Base-by-base conservation (phyloP, 805 yeast species). In the Candida oleophila region DNA sequence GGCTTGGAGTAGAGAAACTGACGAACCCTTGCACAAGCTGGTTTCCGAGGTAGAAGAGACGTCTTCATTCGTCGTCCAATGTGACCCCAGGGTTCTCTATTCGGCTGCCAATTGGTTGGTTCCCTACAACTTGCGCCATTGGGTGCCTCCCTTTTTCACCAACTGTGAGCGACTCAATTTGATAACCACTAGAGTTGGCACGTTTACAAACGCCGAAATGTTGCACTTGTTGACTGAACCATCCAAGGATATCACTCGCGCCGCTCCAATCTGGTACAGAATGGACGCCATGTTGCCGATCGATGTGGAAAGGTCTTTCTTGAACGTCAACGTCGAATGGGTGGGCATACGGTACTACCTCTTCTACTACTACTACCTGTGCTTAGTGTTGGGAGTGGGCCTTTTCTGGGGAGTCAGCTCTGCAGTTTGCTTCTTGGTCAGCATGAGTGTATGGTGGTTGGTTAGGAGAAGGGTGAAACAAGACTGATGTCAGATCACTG, bases 281-380 rank as follows among this genome's bases (percentile, higher is more conserved):
- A 18, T 16, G 4, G 22, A 33, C 30, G 4, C 14, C 9, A 11
- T 8, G 20, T 32, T 34, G 22, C 25, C 4, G 5, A 21, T 42
- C 15, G 45, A 42, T 18, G 25, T 18, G 8, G 34, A 33, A 3
- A 32, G 22, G 14, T 42, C 45, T 8, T 19, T 19, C 19, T 34
- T 43, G 19, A 5, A 25, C 18, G 49, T 73, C 32, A 64, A 56
- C 16, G 62, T 72, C 11, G 65, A 66, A 43, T 74, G 74, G 67
- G 59, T 61, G 21, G 80, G 80, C 0, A 56, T 74, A 36, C 57
- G 80, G 30, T 71, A 65, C 53, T 73, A 69, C 48, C 44, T 75
- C 32, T 69, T 63, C 41, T 59, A 66, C 38, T 69, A 70, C 50
- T 67, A 65, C 38, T 53, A 48, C 14, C 48, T 59, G 2, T 64